Base-by-base conservation (phyloP, 2,329 filamentous ascomycete species). In the Colletotrichum horii region DNA sequence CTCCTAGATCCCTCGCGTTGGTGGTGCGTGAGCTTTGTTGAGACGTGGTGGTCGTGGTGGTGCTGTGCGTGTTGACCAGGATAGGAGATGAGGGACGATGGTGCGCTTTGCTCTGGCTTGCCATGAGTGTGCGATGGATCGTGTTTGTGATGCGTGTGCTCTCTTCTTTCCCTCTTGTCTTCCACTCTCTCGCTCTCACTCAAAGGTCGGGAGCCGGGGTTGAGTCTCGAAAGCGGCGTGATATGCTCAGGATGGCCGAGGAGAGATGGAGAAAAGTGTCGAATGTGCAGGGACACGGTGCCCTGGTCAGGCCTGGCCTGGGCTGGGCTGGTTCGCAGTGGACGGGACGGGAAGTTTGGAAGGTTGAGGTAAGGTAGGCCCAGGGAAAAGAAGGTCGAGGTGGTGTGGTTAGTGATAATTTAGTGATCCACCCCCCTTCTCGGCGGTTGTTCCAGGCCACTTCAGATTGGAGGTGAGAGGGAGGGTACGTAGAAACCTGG, bases 301-400 rank as follows among this genome's bases (percentile, higher is more conserved):
- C 73, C 73, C 73, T 73, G 64, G 69, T 68, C 70, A 65, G 64
- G 58, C 64, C 62, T 65, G 64, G 72, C 32, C 62, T 62, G 56
- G 73, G 61, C 72, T 73, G 70, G 70, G 64, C 70, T 73, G 73
- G 73, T 73, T 75, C 73, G 70, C 38, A 38, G 70, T 75, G 62
- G 73, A 69, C 70, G 73, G 73, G 73, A 73, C 73, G 73, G 73
- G 73, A 75, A 75, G 73, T 75, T 52, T 75, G 70, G 73, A 75
- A 73, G 70, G 73, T 73, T 69, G 73, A 75, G 73, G 69, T 43
- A 56, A 70, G 65, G 73, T 71, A 28, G 58, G 61, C 24, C 69
- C 69, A 60, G 56, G 30, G 52, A 38, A 67, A 67, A 62, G 69
- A 66, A 38, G 69, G 62, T 43, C 64, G 56, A 64, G 64, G 70